Evolutionary conservation across 768 basidiomycete genomes (phyloP), one percentile per base, ranked within the genome.

Genomic region (Agrocybe pediades): DNA sequence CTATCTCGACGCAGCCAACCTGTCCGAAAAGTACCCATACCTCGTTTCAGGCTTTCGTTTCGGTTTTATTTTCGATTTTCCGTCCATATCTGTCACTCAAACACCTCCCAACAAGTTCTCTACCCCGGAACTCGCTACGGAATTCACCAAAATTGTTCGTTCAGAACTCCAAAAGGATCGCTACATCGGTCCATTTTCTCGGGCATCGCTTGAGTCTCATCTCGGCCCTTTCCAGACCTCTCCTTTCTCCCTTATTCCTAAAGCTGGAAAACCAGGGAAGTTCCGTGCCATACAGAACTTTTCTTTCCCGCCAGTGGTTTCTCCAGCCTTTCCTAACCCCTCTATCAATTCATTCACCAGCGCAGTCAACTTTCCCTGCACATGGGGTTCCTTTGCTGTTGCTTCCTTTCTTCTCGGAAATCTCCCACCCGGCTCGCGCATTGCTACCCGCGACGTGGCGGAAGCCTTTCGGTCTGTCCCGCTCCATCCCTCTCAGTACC

Each of bases 301-400:
- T 21, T 75, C 72, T 0, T 65, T 60, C 19, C 73, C 61, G n/a
- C n/a, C n/a, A n/a, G n/a, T n/a, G n/a, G n/a, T n/a, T 1, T 50
- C 17, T 55, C 1, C 17, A 0, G 15, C 29, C 0, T 21, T 15
- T 20, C 20, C 49, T 2, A 20, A 41, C 6, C 40, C 52, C 1
- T 73, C 73, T 0, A 64, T 75, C 21, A 74, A 75, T 20, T 54
- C 54, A 0, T 8, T 30, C 9, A 68, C 77, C 1, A 40, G 68
- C 33, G 53, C 73, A 0, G 55, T 62, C 13, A 17, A 63, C 7
- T 79, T 69, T 45, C 77, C 75, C 0, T 73, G 71, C 58, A 74
- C 71, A 0, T 79, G 77, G 75, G 74, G 74, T 0, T 76, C 75
- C 0, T 79, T 80, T 48, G 58, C 67, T 0, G 51, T 76, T 0